phyloP scores from a whole-genome alignment of 106 monocot genomes.

The Hemerocallis citrina region DNA sequence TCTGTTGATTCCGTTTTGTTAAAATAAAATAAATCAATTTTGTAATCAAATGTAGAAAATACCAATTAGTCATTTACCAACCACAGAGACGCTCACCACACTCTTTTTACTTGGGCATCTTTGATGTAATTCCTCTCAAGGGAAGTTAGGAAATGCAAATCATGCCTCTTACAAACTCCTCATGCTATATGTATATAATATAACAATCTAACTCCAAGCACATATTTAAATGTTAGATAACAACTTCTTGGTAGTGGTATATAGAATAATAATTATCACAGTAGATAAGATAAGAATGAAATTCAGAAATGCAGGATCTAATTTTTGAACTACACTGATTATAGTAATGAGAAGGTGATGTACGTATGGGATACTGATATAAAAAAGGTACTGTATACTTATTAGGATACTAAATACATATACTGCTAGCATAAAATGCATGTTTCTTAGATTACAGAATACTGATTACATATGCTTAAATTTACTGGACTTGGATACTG shows the following conservation, averaged over 20 bases:
- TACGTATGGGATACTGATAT: too few relatives aligned
- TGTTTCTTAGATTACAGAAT: too few relatives aligned
- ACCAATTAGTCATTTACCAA: constrained; percentile 24
- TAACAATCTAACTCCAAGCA: not conserved
- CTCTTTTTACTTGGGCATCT: constrained; percentile 48
- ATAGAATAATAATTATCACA: not conserved
- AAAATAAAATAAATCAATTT: not conserved
- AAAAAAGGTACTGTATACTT: too few relatives aligned
- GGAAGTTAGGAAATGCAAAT: constrained; percentile 44
- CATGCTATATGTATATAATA: not conserved
- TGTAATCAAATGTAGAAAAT: constrained; percentile 1
- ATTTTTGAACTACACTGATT: constrained; percentile 8
- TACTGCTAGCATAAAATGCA: too few relatives aligned
- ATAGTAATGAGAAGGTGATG: not conserved
- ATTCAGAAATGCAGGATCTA: not conserved
- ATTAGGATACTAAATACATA: too few relatives aligned
- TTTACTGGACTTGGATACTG: too few relatives aligned
- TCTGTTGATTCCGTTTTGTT: not conserved
- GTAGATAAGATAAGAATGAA: constrained; percentile 4
- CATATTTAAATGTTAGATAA: constrained; percentile 1
- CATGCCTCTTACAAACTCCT: constrained; percentile 30
- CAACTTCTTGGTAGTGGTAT: not conserved
- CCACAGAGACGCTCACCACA: constrained; percentile 16
- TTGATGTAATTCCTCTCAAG: constrained; percentile 24
- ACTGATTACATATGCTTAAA: too few relatives aligned